A percentile compares a stretch with the other conserved stretches of the same genome.
These are phyloP conservation scores for Candida bentonensis DNA, from an alignment of 805 yeast genomes.

Conservation along the genomic window DNA sequence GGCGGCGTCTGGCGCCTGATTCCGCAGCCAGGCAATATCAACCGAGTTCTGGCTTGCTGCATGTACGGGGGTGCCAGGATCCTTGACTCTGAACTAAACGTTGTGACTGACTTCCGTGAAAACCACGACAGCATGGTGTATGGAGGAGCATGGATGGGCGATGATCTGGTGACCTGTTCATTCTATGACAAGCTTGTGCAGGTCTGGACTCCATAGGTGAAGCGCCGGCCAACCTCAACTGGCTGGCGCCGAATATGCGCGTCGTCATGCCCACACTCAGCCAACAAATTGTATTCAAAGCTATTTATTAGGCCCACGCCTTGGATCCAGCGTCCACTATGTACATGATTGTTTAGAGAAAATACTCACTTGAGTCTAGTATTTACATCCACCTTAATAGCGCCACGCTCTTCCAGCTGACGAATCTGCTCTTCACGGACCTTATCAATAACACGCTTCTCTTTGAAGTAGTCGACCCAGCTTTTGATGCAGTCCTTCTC, in stretches of 20 bases:
- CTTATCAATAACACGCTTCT: slow-evolving; percentile 68
- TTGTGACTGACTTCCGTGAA: slow-evolving; percentile 6
- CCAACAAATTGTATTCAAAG: no score
- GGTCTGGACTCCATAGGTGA: slow-evolving; percentile 39
- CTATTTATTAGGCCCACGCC: no score
- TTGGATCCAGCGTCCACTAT: no score
- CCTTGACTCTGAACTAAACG: slow-evolving; percentile 21
- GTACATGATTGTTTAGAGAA: no score
- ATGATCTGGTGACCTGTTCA: slow-evolving; percentile 66
- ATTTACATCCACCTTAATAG: slow-evolving; percentile 15
- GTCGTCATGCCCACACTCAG: no score
- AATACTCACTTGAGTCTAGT: slow-evolving; percentile 9
- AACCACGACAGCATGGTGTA: slow-evolving; percentile 83
- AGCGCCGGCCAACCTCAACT: no score
- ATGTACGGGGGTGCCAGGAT: slow-evolving; percentile 93
- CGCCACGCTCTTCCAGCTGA: slow-evolving; percentile 61
- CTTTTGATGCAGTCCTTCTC: slow-evolving; percentile 67
- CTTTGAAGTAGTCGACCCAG: slow-evolving; percentile 86
- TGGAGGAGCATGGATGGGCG: slow-evolving; percentile 76
- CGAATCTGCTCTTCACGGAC: slow-evolving; percentile 53
- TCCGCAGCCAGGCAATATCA: slow-evolving; percentile 35
- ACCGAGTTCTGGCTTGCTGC: slow-evolving; percentile 63
- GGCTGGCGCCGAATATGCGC: background rate
- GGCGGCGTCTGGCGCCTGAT: slow-evolving; percentile 94
- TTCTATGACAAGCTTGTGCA: slow-evolving; percentile 81